Evolutionary conservation across 108 stramenopile species (phyloP).

Genomic region (Cyclotella kingstonii): DNA sequence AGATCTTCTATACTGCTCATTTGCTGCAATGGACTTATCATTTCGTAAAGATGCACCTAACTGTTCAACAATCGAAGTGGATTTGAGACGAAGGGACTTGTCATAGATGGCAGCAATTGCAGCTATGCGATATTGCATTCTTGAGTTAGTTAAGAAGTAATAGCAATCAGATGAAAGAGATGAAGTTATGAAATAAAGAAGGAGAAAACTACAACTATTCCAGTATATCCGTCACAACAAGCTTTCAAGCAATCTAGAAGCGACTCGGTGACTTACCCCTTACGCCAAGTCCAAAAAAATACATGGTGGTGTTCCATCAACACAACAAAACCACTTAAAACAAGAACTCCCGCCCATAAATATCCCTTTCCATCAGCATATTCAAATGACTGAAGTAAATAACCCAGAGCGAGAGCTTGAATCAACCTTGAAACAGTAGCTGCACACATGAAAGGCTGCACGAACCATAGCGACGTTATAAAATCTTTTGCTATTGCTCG

Average conservation of each 20-base stretch:
- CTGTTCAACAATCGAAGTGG: slow-evolving; percentile 22
- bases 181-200: slow-evolving; percentile 34
- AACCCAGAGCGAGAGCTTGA: slow-evolving; percentile 68
- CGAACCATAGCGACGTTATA: slow-evolving; percentile 52
- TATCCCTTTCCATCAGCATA: slow-evolving; percentile 31
- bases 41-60: slow-evolving; percentile 1
- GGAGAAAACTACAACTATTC: neutral
- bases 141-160: neutral
- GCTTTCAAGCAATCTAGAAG: too few species aligned
- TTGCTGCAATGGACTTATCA: neutral
- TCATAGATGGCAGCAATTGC: slow-evolving; percentile 76
- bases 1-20: neutral
- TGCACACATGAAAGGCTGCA: slow-evolving; percentile 54
- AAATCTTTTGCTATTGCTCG: slow-evolving; percentile 59
- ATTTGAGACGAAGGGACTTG: slow-evolving; percentile 57
- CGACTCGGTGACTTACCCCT: slow-evolving; percentile 28
- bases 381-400: slow-evolving; percentile 69
- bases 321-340: slow-evolving; percentile 50
- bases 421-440: slow-evolving; percentile 47
- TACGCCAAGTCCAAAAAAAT: slow-evolving; percentile 48
- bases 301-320: slow-evolving; percentile 64
- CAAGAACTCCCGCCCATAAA: slow-evolving; percentile 61
- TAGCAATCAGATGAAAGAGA: slow-evolving; percentile 44
- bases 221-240: too few species aligned
- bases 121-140: slow-evolving; percentile 75